Evolutionary conservation across 192 early-diverging fungal species (phyloP), one percentile per base, ranked within the genome.

Genomic region (Rhizophlyctis rosea): DNA sequence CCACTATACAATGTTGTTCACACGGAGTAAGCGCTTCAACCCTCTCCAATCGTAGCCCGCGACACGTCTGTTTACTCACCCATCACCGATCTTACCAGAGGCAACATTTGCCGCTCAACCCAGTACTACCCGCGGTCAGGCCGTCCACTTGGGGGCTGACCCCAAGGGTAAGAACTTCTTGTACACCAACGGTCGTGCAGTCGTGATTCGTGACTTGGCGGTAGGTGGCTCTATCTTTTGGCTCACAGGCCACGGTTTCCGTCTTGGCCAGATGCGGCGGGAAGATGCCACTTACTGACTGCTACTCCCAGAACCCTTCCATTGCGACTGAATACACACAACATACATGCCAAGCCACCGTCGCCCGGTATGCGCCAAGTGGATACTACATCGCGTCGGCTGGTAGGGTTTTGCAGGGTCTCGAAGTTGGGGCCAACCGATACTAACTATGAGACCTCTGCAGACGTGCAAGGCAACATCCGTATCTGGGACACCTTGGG

Each of bases 371-470:
- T 65, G 80, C 93, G 32, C 93, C 96, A 2, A 90, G 87, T 62
- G 94, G 96, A 50, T 94, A 86, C 76, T 98, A 97, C 76, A 89
- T 97, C 55, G 94, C 94, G 1, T 97, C 95, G 35, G 96, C 91
- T 66, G 95, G 92, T 89, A 78, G 49, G n/a, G 29, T 4, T n/a
- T n/a, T n/a, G n/a, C n/a, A n/a, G n/a, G n/a, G n/a, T n/a, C n/a
- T n/a, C n/a, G n/a, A n/a, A n/a, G n/a, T n/a, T n/a, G n/a, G n/a
- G n/a, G n/a, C n/a, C n/a, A n/a, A n/a, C n/a, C n/a, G n/a, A n/a
- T n/a, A n/a, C n/a, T n/a, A n/a, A n/a, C n/a, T n/a, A n/a, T n/a
- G n/a, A n/a, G n/a, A n/a, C n/a, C 13, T 24, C 34, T 16, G 32
- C 44, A 90, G 89, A 95, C 69, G 80, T 81, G n/a, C 61, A 80